Evolutionary conservation across 176 grass and related monocot genomes (phyloP), one percentile per base, ranked within the genome.

Genomic region (Oryza coarctata): DNA sequence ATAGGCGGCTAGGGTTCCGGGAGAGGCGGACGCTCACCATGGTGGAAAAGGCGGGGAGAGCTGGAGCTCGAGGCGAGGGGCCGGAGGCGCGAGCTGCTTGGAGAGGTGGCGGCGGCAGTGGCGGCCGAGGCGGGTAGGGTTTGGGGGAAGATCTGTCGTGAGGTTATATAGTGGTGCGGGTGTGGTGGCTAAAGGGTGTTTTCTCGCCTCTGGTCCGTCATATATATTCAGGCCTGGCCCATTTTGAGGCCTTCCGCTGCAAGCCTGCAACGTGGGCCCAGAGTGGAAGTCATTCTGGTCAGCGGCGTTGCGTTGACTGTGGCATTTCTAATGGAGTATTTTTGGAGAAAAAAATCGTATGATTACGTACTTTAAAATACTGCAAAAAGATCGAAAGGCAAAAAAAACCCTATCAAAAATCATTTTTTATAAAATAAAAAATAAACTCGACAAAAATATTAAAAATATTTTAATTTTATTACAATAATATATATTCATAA

Each of bases 91-190:
- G 63, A 23, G 78, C 65, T 77, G 73, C 80, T 73, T 27, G 66
- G 57, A 57, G 35, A 63, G 20, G 64, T 9, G 27, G 1, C 5
- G 39, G 38, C 12, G 20, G 76, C 2, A 49, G 47, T 71, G 87
- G 58, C 12, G 20, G 76, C 2, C 49, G 47, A 71, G 87, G 58
- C 83, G 78, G 66, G 34, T 58, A 86, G 88, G 88, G 83, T 89
- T 89, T 67, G 4, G 23, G 34, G 23, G 1, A 6, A 65, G 34
- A 50, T 57, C 70, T 44, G 22, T 68, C 35, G 20, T 25, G 30
- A 50, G 28, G 0, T 35, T 89, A 89, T 86, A 86, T 89, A 82
- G 13, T 9, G 14, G 9, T 38, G 30, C 1, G 15, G 28, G 4
- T 30, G 7, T 63, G 26, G 9, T 41, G 10, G 10, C 9, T 4